phyloP scores from a whole-genome alignment of 2,329 filamentous ascomycete genomes.

The Ceratocystiopsis brevicomis region DNA sequence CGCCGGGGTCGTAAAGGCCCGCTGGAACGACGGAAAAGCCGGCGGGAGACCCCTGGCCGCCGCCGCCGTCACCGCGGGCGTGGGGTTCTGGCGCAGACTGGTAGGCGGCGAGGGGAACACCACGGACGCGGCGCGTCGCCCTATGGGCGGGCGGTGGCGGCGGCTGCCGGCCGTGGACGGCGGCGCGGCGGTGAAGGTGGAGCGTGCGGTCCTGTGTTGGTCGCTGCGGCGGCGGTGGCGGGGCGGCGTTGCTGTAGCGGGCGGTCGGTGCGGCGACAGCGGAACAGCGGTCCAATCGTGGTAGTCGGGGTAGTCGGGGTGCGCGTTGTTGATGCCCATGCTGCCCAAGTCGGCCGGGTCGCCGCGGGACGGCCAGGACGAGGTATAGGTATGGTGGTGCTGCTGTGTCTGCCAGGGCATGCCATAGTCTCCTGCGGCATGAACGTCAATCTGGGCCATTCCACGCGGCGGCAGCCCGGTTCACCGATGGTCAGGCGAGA shows the following conservation, averaged over 20 bases:
- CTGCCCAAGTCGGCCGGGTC: too few species aligned
- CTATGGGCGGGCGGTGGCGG: slow-evolving; percentile 7
- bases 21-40: too few species aligned
- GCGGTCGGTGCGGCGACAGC: slow-evolving; percentile 9
- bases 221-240: slow-evolving; percentile 13
- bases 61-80: too few species aligned
- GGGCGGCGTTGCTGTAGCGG: slow-evolving; percentile 10
- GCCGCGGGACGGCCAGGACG: slow-evolving; percentile 7
- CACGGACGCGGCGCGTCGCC: slow-evolving; percentile 7
- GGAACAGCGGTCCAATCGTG: slow-evolving; percentile 14
- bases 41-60: too few species aligned
- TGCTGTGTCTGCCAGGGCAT: neutral
- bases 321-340: too few species aligned
- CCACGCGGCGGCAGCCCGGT: slow-evolving; percentile 13
- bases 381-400: too few species aligned
- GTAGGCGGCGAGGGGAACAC: slow-evolving; percentile 10
- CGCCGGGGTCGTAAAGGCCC: too few species aligned
- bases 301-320: slow-evolving; percentile 1
- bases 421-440: slow-evolving; percentile 9
- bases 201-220: slow-evolving; percentile 11
- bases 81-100: slow-evolving; percentile 14
- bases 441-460: slow-evolving; percentile 15
- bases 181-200: slow-evolving; percentile 8
- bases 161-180: slow-evolving; percentile 1
- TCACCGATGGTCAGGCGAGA: slow-evolving; percentile 1